These are phyloP conservation scores for Yamadazyma membranifaciens DNA, from an alignment of 1,139 yeast genomes.

Conservation along the genomic window DNA sequence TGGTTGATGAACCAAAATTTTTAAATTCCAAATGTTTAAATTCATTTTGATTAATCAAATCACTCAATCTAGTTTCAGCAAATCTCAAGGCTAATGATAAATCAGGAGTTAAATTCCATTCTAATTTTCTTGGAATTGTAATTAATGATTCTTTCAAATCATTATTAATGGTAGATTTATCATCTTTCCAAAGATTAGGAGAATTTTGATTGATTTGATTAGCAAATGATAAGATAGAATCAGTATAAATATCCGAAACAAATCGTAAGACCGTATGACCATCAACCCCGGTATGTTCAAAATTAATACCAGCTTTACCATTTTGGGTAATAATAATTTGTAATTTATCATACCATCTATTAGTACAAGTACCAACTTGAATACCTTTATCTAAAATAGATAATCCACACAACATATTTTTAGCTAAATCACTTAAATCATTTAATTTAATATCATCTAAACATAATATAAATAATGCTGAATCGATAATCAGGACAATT, in stretches of 20 bases:
- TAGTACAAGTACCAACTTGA: constrained; percentile 91
- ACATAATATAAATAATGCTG: constrained; percentile 78
- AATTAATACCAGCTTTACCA: constrained; percentile 91
- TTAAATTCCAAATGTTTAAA: constrained; percentile 78
- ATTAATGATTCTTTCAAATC: constrained; percentile 32
- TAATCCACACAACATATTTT: constrained; percentile 84
- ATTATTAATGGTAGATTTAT: constrained; percentile 8
- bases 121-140: constrained; percentile 80
- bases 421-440: constrained; percentile 66
- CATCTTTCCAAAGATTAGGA: constrained; percentile 67
- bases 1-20: constrained; percentile 71
- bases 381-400: constrained; percentile 79
- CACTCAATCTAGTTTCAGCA: constrained; percentile 87
- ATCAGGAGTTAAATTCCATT: constrained; percentile 82
- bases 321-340: constrained; percentile 88
- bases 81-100: constrained; percentile 77
- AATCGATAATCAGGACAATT: constrained; percentile 70
- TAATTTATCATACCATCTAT: constrained; percentile 91
- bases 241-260: constrained; percentile 89
- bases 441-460: constrained; percentile 73
- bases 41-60: constrained; percentile 86
- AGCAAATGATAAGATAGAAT: constrained; percentile 84
- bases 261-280: constrained; percentile 90
- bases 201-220: constrained; percentile 77
- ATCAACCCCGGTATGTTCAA: constrained; percentile 94